Conservation (phyloP, 257 asterid species). For the Capsicum rhomboideum region DNA sequence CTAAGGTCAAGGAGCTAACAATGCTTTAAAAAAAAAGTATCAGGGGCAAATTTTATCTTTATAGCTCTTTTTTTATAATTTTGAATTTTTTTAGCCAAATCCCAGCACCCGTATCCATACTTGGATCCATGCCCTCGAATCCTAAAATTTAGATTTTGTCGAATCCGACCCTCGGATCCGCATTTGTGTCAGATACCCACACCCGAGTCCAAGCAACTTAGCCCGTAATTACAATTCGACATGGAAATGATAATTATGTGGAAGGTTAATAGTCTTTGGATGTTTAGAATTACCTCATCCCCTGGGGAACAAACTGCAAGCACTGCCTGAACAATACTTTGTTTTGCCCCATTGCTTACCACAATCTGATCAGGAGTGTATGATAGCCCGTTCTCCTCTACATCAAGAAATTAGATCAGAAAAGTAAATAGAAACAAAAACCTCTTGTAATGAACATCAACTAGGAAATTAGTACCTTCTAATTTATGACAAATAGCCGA, state of each 20-base stretch:
- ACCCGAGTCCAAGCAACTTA: too few relatives aligned
- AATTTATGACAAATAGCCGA: conserved; percentile 82
- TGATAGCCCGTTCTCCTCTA: conserved; percentile 86
- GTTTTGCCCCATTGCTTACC: conserved; percentile 98
- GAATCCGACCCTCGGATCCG: too few relatives aligned
- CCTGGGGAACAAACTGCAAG: conserved; percentile 97
- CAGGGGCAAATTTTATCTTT: too few relatives aligned
- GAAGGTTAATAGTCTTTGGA: neutral
- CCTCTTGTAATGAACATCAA: neutral
- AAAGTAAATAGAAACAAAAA: neutral
- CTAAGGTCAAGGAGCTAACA: too few relatives aligned
- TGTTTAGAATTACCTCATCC: conserved; percentile 57
- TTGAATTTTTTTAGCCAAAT: too few relatives aligned
- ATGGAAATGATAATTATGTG: neutral
- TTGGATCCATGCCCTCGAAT: too few relatives aligned
- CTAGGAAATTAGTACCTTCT: conserved; percentile 40
- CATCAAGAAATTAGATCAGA: neutral
- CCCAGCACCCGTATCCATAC: too few relatives aligned
- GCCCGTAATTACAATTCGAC: neutral
- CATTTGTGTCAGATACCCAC: too few relatives aligned
- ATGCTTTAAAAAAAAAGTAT: too few relatives aligned
- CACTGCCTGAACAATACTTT: conserved; percentile 82
- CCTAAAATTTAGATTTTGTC: too few relatives aligned
- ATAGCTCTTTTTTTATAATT: too few relatives aligned
- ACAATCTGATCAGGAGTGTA: conserved; percentile 83